Base-by-base conservation (phyloP, 2,329 filamentous ascomycete genomes). In the Sarocladium brachiariae region DNA sequence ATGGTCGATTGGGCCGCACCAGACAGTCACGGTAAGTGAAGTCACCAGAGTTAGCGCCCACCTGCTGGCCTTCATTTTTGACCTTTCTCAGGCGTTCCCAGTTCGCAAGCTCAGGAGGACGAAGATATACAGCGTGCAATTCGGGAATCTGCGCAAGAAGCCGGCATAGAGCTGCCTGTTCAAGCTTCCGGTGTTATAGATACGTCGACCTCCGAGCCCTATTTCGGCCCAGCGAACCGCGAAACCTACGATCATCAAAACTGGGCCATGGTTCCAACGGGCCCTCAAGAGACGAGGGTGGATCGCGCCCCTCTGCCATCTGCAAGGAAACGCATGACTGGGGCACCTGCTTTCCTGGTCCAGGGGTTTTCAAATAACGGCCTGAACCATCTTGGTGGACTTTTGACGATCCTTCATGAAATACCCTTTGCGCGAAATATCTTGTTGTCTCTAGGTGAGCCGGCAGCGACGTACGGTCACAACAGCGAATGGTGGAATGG, bases 401-500 rank as follows among this genome's bases (percentile, higher is more conserved):
- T 84, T 2, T 56, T 85, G 11, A 81, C 80, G 4, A 78, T 84
- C 7, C 70, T 79, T 34, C 77, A 83, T 57, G 70, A 76, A 51
- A 83, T 85, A 21, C 81, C 81, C 1, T 63, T 80, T 0, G 72
- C 72, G 1, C 73, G 80, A 49, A 83, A 83, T 55, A 65, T 75
- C 2, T 65, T 84, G 11, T 68, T 84, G 2, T 61, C 65, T 21
- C 66, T 63, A 9, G 73, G 73, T 2, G 50, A 60, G 3, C 61
- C 70, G 4, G 65, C 71, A 2, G 57, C 65, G 1, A 71, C 66
- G 30, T 84, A 84, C 54, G 80, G 80, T 1, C 70, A 75, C 55
- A 71, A 78, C 55, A 66, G 66, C 11, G 73, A 79, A 53, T 85
- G 81, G 81, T 85, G 81, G 81, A 75, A 72, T 54, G 81, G 81